Evolutionary conservation across 2,329 filamentous ascomycete species (phyloP).

Genomic region (Monosporascus sp.): DNA sequence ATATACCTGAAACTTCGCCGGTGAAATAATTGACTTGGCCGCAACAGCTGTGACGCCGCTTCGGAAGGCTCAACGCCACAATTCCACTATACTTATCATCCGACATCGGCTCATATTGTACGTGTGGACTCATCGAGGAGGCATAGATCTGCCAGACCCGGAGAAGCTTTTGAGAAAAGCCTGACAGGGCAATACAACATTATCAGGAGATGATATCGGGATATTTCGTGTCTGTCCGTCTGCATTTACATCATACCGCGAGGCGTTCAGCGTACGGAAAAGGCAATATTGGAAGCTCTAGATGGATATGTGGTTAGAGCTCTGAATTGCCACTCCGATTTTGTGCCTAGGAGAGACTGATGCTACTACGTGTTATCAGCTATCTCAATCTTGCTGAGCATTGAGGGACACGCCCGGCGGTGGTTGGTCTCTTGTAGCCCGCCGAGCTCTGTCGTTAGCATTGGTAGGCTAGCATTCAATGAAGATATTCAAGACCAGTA

Average conservation of each 20-base stretch:
- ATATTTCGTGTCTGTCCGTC: neutral
- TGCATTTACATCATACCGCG: neutral
- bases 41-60: neutral
- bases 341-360: constrained; percentile 17
- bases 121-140: neutral
- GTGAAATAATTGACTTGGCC: constrained; percentile 7
- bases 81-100: neutral
- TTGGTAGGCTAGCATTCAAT: no score
- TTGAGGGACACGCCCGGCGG: no score
- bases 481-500: no score
- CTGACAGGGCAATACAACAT: neutral
- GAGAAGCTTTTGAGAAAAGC: neutral
- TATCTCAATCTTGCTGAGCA: no score
- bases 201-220: neutral
- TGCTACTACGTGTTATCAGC: no score
- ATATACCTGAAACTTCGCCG: constrained; percentile 42
- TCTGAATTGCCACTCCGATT: constrained; percentile 19
- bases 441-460: no score
- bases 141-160: neutral
- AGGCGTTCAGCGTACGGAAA: constrained; percentile 2
- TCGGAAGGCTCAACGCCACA: neutral
- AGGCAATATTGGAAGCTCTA: neutral
- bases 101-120: neutral
- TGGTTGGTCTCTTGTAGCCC: no score
- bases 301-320: neutral